Base-by-base conservation (phyloP, 306 rosid genomes). In the Prunus campanulata region DNA sequence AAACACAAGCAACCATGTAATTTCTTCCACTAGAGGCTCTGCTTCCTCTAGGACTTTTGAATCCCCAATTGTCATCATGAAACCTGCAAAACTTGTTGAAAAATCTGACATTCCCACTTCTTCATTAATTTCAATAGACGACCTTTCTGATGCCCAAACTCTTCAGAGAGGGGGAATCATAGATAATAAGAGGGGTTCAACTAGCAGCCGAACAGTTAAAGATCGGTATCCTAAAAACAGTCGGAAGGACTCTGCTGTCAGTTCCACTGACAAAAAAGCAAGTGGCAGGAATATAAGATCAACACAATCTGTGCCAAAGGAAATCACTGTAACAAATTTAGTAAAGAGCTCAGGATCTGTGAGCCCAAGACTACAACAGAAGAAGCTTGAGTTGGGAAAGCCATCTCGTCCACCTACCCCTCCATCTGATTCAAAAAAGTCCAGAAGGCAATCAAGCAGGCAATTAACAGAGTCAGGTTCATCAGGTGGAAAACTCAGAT, bases 51-150 rank as follows among this genome's bases (percentile, higher is more conserved):
- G 89, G 72, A 77, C 80, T 69, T 87, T 84, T 78, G 96, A 87
- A 56, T 89, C 94, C 73, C 91, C 97, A 3, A 91, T 91, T 68
- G 93, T 94, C 83, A 87, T 94, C 82, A 91, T 94, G 90, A 91
- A 89, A 79, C 98, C 98, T 15, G 90, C 96, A 52, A 94, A 87
- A 74, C 86, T 85, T 62, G 84, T 91, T 72, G 92, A 89, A 74
- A 88, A 84, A 68, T 83, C 91, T 20, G 82, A 81, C 54, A 76
- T 86, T 69, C 75, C 91, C 57, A 22, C 90, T 80, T 89, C 93
- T 65, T 83, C 93, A 48, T 80, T 69, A 54, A 86, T 87, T 83
- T 86, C 90, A 62, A 52, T 82, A 3, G 90, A 85, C 39, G 76
- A 78, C 61, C 60, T 82, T 60, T 83, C 94, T 55, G 68, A 82